Conservation (phyloP, 176 grass and related monocot genomes). For the Musa troglodytarum region DNA sequence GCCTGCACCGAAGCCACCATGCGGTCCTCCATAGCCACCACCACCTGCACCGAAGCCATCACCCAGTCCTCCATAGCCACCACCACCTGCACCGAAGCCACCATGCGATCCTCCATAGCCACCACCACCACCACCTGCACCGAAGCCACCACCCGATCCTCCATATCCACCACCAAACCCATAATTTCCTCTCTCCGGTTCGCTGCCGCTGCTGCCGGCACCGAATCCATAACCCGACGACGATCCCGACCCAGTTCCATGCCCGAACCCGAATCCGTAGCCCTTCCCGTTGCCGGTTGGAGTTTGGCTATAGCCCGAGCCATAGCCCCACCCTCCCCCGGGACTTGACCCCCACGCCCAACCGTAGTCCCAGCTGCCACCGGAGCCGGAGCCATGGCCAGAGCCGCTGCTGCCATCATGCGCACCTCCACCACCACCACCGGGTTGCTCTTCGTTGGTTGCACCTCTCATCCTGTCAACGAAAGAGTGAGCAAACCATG, state of each 20-base stretch:
- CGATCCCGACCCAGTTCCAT: conserved; percentile 23
- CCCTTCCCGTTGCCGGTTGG: conserved; percentile 24
- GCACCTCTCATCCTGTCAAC: background rate
- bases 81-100: too few relatives aligned
- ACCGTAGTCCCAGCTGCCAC: background rate
- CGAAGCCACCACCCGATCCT: background rate
- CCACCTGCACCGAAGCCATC: too few relatives aligned
- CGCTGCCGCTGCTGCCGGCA: conserved; percentile 3
- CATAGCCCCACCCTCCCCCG: conserved; percentile 37
- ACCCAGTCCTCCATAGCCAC: too few relatives aligned
- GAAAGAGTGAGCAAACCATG: background rate
- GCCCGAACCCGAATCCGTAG: conserved; percentile 31
- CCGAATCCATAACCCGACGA: conserved; percentile 20
- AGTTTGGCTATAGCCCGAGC: conserved; percentile 41
- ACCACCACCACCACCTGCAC: too few relatives aligned
- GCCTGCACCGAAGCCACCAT: too few relatives aligned
- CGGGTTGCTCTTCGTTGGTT: background rate
- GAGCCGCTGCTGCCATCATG: background rate
- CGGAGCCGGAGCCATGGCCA: background rate
- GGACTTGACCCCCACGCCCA: conserved; percentile 62
- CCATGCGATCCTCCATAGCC: too few relatives aligned
- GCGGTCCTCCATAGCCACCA: too few relatives aligned
- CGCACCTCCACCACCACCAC: background rate
- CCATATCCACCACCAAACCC: too few relatives aligned
- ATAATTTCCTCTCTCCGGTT: background rate